phyloP scores from a whole-genome alignment of 345 rosid species.

The Raphanus sativus region DNA sequence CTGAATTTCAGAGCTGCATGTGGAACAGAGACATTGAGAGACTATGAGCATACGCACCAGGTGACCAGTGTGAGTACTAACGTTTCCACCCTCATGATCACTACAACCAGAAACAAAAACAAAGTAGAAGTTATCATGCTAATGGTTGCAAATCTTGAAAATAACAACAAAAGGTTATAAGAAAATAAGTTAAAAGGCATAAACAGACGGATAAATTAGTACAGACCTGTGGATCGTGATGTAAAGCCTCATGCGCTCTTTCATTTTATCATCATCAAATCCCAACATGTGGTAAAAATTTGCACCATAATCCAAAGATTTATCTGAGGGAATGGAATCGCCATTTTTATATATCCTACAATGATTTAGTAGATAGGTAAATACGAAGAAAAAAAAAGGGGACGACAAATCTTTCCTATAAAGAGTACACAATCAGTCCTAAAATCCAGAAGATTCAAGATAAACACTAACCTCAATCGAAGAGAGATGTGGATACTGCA shows the following conservation, averaged over 20 bases:
- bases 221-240: constrained; percentile 88
- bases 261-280: constrained; percentile 79
- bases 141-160: background rate
- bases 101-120: constrained; percentile 44
- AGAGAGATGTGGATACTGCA: no score
- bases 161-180: background rate
- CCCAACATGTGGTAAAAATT: constrained; percentile 78
- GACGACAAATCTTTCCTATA: background rate
- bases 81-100: constrained; percentile 97
- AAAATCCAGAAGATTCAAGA: background rate
- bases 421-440: background rate
- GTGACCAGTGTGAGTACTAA: constrained; percentile 98
- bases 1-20: background rate
- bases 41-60: constrained; percentile 48
- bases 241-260: constrained; percentile 96
- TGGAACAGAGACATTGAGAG: background rate
- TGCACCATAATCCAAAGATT: constrained; percentile 89
- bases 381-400: constrained; percentile 1
- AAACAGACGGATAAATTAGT: constrained; percentile 1
- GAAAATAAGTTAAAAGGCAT: background rate
- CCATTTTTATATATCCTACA: constrained; percentile 82
- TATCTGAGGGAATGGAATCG: constrained; percentile 59
- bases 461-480: no score
- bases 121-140: background rate
- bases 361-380: constrained; percentile 14